Evolutionary conservation across 73 alveolate genomes (phyloP), one percentile per base, ranked within the genome.

Genomic region (Tetrahymena malaccensis): DNA sequence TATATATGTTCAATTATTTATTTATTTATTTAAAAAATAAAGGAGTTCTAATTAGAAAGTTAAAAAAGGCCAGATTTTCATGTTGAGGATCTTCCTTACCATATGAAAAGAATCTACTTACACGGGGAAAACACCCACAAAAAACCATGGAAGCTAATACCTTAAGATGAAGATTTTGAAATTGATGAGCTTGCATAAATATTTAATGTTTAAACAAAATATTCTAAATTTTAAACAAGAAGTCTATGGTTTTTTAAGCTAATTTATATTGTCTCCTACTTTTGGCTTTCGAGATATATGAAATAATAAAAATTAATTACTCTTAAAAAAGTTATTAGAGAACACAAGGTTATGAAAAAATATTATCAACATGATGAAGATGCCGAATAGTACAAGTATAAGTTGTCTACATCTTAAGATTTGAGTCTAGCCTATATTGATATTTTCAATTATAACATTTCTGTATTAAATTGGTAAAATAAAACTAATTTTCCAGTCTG

Each of bases 41-140:
- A 70, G 89, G 21, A n/a, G 7, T 70, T 70, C 31, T n/a, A 70
- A 70, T 70, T 70, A n/a, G 89, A 70, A 70, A 70, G 89, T 31
- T n/a, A 70, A 70, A 70, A 70, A n/a, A 85, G 83, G 85, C 70
- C 93, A 38, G 40, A 85, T 43, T 85, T 94, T 33, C 35, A 43
- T 25, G 70, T 43, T 35, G 50, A 83, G 43, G 96, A 94, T 94
- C 89, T 94, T 8, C 96, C 89, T 85, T 94, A 84, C 85, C 96
- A 94, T 94, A 55, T 94, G 22, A 31, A 55, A 3, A 94, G 96
- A 94, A 94, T 94, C 9, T 94, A 94, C 57, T 57, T 94, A 11
- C 93, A 43, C 4, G 96, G 96, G 0, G 70, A 43, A 25, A 94
- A 94, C 43, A 84, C 96, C 33, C 93, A 94, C 43, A 57, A 83